phyloP scores from a whole-genome alignment of 495 filamentous ascomycete genomes.

The Cercophora sp. region DNA sequence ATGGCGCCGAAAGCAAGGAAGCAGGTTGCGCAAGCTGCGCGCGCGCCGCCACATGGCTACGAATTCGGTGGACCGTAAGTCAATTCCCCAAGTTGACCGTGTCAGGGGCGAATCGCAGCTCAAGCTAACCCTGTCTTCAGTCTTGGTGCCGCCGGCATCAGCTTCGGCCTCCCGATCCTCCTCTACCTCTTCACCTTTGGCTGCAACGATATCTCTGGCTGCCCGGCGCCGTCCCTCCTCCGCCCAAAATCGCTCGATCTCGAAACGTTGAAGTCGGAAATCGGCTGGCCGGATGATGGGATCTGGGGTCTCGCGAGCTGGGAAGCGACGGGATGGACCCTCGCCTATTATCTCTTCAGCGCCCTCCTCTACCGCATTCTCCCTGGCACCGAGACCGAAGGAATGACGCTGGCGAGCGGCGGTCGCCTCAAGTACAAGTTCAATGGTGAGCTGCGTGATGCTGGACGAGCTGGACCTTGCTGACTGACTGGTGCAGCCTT shows the following conservation, averaged over 20 bases:
- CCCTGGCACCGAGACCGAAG: constrained; percentile 68
- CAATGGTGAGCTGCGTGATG: constrained; percentile 58
- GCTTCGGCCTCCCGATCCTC: constrained; percentile 69
- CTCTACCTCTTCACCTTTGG: constrained; percentile 74
- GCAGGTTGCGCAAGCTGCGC: background rate
- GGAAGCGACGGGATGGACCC: constrained; percentile 59
- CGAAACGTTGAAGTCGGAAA: constrained; percentile 67
- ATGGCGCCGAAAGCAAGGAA: constrained; percentile 27
- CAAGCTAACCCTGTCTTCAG: constrained; percentile 38
- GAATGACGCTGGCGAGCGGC: constrained; percentile 65
- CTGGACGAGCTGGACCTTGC: background rate
- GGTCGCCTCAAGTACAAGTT: constrained; percentile 82
- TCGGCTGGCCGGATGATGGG: constrained; percentile 72
- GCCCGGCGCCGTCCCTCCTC: constrained; percentile 82
- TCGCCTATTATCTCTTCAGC: constrained; percentile 78
- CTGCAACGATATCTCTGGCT: constrained; percentile 90
- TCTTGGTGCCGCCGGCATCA: constrained; percentile 67
- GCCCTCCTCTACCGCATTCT: constrained; percentile 71
- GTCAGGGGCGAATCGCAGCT: background rate
- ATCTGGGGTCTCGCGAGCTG: constrained; percentile 57
- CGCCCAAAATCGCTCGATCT: constrained; percentile 67
- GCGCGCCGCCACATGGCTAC: constrained; percentile 48
- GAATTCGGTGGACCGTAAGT: constrained; percentile 89
- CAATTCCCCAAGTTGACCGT: background rate
- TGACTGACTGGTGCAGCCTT: constrained; percentile 58